Percentiles rank a stretch among this genome's conserved stretches.
Evolutionary conservation across 306 rosid species (phyloP).

Genomic region (Cicer yamashitae): DNA sequence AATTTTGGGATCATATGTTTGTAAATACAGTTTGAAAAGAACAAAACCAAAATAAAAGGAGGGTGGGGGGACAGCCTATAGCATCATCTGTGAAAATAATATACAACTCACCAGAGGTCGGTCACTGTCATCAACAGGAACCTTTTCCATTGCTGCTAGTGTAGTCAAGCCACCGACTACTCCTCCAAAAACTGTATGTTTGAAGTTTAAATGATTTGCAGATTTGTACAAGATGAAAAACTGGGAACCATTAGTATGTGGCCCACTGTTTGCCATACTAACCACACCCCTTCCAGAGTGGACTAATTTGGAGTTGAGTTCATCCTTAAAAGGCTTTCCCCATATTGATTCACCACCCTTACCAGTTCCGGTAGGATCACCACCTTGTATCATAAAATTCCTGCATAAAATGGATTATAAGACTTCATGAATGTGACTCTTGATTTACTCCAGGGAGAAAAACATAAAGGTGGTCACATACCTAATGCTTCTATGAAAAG

Average conservation of each 20-base stretch:
- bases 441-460: slow-evolving; percentile 30
- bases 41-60: slow-evolving; percentile 21
- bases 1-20: slow-evolving; percentile 40
- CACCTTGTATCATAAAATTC: slow-evolving; percentile 98
- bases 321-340: slow-evolving; percentile 95
- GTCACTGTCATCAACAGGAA: slow-evolving; percentile 87
- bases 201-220: slow-evolving; percentile 90
- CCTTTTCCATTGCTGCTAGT: slow-evolving; percentile 89
- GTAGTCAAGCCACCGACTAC: slow-evolving; percentile 96
- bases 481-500: slow-evolving; percentile 90
- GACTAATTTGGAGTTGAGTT: slow-evolving; percentile 85
- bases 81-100: slow-evolving; percentile 36
- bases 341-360: slow-evolving; percentile 97
- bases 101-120: slow-evolving; percentile 72
- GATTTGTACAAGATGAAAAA: slow-evolving; percentile 93
- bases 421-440: slow-evolving; percentile 21
- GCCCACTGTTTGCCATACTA: slow-evolving; percentile 99
- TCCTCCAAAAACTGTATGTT: slow-evolving; percentile 90
- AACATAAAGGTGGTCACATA: slow-evolving; percentile 38
- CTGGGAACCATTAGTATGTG: slow-evolving; percentile 98
- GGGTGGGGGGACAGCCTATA: slow-evolving; percentile 22
- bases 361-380: slow-evolving; percentile 98
- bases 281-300: slow-evolving; percentile 97
- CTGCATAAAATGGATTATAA: slow-evolving; percentile 51
- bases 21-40: slow-evolving; percentile 41